phyloP scores from a whole-genome alignment of 805 yeast species.

The Yarrowia bubula region DNA sequence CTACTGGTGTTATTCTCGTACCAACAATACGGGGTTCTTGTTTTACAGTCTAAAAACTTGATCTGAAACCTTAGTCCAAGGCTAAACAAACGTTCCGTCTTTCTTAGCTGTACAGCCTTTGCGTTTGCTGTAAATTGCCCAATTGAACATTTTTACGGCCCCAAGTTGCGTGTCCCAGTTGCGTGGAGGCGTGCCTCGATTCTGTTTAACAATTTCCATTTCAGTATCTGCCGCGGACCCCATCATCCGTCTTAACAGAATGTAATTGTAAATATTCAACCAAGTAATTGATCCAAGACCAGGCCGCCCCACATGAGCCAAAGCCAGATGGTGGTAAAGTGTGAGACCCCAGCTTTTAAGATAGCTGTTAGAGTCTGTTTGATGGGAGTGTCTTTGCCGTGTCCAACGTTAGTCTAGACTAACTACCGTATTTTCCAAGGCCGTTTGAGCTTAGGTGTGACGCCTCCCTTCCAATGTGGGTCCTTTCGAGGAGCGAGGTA shows the following conservation, averaged over 20 bases:
- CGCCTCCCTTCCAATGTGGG: neutral
- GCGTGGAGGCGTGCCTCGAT: neutral
- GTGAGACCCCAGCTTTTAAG: neutral
- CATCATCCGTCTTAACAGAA: neutral
- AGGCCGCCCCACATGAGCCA: neutral
- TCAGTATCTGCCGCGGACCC: neutral
- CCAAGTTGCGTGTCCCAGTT: neutral
- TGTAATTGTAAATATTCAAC: too few relatives aligned
- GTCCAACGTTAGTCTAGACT: neutral
- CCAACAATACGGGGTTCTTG: too few relatives aligned
- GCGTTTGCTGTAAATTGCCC: neutral
- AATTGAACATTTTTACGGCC: neutral
- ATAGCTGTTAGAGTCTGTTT: neutral
- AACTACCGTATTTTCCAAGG: neutral
- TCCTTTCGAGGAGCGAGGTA: neutral
- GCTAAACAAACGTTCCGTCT: neutral
- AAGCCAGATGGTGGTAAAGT: neutral
- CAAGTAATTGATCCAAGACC: too few relatives aligned
- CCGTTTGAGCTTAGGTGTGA: slow-evolving; percentile 7
- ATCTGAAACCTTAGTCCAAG: neutral
- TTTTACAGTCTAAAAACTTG: neutral
- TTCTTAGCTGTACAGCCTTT: neutral
- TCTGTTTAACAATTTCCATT: neutral
- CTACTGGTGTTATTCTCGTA: too few relatives aligned
- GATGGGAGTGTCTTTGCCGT: neutral